Conservation (phyloP, 805 yeast species). For the Wickerhamomyces rabaulensis region DNA sequence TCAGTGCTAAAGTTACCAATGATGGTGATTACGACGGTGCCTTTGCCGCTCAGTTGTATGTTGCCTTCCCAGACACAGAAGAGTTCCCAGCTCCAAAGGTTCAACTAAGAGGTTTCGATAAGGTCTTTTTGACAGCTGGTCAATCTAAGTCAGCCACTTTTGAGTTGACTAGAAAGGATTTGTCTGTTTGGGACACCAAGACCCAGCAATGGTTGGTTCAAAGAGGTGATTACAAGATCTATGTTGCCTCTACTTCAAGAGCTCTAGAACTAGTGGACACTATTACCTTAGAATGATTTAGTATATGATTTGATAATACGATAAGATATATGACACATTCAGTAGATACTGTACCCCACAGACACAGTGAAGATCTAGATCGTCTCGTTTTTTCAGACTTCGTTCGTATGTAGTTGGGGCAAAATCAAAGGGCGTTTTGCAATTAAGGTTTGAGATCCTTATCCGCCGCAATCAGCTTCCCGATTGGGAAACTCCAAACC, state of each 20-base stretch:
- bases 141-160: conserved; percentile 31
- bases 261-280: conserved; percentile 35
- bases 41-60: conserved; percentile 46
- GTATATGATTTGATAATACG: neutral
- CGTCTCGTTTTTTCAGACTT: too few relatives aligned
- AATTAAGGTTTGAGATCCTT: too few relatives aligned
- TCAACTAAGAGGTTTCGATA: conserved; percentile 50
- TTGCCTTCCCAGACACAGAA: conserved; percentile 36
- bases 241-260: conserved; percentile 42
- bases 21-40: conserved; percentile 41
- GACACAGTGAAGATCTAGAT: neutral
- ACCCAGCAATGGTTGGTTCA: conserved; percentile 51
- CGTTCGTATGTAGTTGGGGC: neutral
- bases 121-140: conserved; percentile 38
- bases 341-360: neutral
- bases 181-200: conserved; percentile 48
- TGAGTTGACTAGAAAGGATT: conserved; percentile 41
- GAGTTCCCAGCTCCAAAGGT: conserved; percentile 43
- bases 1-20: conserved; percentile 40
- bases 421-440: too few relatives aligned
- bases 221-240: conserved; percentile 46
- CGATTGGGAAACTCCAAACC: neutral
- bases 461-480: neutral
- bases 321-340: too few relatives aligned
- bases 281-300: neutral